phyloP scores from a whole-genome alignment of 2,329 filamentous ascomycete species.

The Beauveria varroae region DNA sequence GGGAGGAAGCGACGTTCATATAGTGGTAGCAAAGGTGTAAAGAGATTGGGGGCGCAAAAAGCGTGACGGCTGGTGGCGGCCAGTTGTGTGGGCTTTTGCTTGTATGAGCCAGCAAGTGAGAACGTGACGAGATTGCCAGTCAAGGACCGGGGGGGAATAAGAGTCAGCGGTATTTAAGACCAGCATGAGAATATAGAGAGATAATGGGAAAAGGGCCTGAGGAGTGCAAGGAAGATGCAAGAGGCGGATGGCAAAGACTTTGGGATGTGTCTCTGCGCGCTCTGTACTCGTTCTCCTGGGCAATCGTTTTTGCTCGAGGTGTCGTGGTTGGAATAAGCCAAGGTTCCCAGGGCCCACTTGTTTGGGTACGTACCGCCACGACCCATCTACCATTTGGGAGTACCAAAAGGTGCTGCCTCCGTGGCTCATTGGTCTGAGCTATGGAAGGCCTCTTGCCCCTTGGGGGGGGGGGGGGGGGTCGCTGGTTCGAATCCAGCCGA shows the following conservation, averaged over 20 bases:
- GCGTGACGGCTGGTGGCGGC: not conserved
- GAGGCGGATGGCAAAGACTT: constrained; percentile 17
- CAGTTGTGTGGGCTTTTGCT: constrained; percentile 9
- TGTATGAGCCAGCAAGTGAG: constrained; percentile 14
- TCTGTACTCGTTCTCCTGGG: constrained; percentile 23
- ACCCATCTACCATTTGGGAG: not conserved
- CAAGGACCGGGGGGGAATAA: not conserved
- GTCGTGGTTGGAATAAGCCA: constrained; percentile 35
- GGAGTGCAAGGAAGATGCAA: constrained; percentile 15
- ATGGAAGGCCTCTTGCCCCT: too few relatives aligned
- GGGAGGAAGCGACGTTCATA: not conserved
- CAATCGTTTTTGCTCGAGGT: constrained; percentile 30
- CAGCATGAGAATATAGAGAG: constrained; percentile 9
- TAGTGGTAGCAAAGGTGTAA: not conserved
- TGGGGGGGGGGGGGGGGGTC: too few relatives aligned
- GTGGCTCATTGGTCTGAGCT: too few relatives aligned
- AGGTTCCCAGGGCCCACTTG: constrained; percentile 12
- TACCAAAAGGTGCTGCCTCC: not conserved
- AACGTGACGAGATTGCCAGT: constrained; percentile 1
- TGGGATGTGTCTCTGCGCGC: constrained; percentile 12
- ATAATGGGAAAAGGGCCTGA: constrained; percentile 6
- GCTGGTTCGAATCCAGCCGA: too few relatives aligned
- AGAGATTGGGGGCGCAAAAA: constrained; percentile 1
- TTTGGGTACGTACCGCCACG: constrained; percentile 6
- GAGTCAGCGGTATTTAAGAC: constrained; percentile 12